These are phyloP conservation scores for Quercus wislizeni DNA, from an alignment of 306 rosid species.

Conservation along the genomic window DNA sequence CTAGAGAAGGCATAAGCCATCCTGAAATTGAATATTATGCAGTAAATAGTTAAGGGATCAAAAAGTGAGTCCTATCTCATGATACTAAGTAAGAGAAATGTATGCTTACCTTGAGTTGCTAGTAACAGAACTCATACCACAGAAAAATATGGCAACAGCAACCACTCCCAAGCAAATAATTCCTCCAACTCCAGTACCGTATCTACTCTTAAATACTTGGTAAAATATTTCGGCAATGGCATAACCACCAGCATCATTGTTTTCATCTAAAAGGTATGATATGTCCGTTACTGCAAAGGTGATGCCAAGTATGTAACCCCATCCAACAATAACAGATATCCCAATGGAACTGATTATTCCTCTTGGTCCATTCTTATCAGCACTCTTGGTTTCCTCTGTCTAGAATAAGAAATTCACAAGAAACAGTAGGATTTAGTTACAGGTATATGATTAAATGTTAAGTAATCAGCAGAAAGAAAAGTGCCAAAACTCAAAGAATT, in stretches of 20 bases:
- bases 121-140: constrained; percentile 97
- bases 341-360: constrained; percentile 96
- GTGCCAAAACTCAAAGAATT: background rate
- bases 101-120: constrained; percentile 83
- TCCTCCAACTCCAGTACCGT: constrained; percentile 92
- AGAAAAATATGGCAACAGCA: constrained; percentile 87
- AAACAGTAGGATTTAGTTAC: constrained; percentile 13
- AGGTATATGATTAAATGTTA: constrained; percentile 25
- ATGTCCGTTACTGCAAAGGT: constrained; percentile 80
- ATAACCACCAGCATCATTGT: constrained; percentile 89
- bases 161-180: constrained; percentile 80
- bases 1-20: constrained; percentile 98
- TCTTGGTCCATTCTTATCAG: constrained; percentile 89
- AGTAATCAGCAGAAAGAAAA: constrained; percentile 6
- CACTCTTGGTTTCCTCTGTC: constrained; percentile 96
- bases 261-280: constrained; percentile 62
- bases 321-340: constrained; percentile 84
- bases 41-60: constrained; percentile 11
- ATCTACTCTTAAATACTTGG: constrained; percentile 79
- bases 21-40: constrained; percentile 36
- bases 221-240: constrained; percentile 96
- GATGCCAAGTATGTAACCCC: constrained; percentile 85
- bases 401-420: constrained; percentile 30
- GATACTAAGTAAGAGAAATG: background rate
- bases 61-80: background rate